phyloP scores from a whole-genome alignment of 139 green algal genomes.

The Tetradesmus lagerheimii region DNA sequence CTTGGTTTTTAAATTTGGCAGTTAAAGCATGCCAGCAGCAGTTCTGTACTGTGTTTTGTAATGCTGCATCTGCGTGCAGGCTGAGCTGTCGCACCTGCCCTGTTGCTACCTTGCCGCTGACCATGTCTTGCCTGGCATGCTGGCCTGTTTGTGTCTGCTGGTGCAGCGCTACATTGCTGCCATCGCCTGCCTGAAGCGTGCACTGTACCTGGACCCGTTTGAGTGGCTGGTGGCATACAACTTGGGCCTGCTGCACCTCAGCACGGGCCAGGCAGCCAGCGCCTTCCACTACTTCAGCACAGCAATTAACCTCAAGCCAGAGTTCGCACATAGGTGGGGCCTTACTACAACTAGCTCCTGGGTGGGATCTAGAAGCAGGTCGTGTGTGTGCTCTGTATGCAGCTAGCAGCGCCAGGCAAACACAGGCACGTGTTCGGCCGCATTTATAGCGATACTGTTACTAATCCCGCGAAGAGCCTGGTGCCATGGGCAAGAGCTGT shows the following conservation, averaged over 20 bases:
- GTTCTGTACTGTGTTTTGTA: no score
- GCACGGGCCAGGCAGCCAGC: slow-evolving; percentile 76
- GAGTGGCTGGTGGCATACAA: slow-evolving; percentile 91
- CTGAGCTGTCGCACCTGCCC: neutral
- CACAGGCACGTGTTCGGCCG: no score
- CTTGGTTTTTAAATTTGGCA: no score
- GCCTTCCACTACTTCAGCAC: slow-evolving; percentile 87
- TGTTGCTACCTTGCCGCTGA: neutral
- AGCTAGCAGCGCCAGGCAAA: no score
- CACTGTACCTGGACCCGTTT: slow-evolving; percentile 84
- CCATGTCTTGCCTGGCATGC: neutral
- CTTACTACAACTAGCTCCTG: no score
- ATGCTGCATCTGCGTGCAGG: neutral
- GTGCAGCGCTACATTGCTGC: slow-evolving; percentile 77
- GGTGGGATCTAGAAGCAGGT: no score
- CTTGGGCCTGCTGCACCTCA: slow-evolving; percentile 80
- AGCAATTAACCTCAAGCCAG: slow-evolving; percentile 85
- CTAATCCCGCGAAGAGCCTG: no score
- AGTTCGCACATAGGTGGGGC: slow-evolving; percentile 72
- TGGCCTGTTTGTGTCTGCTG: neutral
- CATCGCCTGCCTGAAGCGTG: slow-evolving; percentile 84
- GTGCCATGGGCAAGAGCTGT: no score
- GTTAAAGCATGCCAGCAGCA: no score
- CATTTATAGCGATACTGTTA: no score
- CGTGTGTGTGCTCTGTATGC: no score